phyloP scores from a whole-genome alignment of 768 basidiomycete species.

The Auriculariales sp. region DNA sequence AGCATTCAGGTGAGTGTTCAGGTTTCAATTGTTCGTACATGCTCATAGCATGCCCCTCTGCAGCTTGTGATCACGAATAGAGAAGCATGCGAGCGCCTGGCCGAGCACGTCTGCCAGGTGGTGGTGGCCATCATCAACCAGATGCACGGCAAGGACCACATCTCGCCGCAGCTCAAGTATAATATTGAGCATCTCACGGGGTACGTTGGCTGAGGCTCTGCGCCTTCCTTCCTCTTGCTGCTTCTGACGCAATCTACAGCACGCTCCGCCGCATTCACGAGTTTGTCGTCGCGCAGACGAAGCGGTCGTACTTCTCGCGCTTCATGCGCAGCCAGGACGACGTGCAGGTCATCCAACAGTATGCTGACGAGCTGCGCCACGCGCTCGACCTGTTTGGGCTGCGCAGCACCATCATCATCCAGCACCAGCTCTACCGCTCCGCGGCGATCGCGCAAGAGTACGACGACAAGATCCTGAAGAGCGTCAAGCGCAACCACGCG shows the following conservation, averaged over 20 bases:
- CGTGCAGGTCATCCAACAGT: not conserved
- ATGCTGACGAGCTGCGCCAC: not conserved
- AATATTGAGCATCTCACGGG: not conserved
- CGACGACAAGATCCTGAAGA: not conserved
- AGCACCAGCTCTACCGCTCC: constrained; percentile 1
- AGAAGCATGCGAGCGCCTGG: not conserved
- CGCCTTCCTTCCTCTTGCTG: not conserved
- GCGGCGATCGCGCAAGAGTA: not conserved
- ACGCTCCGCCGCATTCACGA: not conserved
- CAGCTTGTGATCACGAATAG: not conserved
- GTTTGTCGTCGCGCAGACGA: not conserved
- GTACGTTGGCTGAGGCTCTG: not conserved
- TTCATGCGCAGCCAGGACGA: constrained; percentile 1
- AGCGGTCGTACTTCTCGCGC: constrained; percentile 1
- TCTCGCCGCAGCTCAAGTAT: not conserved
- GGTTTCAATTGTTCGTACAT: not conserved
- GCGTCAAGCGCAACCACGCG: not conserved
- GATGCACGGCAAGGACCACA: not conserved
- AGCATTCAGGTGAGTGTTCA: not conserved
- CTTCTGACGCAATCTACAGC: not conserved
- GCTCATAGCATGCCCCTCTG: not conserved
- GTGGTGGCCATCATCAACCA: not conserved
- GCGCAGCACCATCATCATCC: not conserved
- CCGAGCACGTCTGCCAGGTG: not conserved
- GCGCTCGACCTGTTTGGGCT: not conserved